Evolutionary conservation across 1,284 basidiomycete species (phyloP), one percentile per base, ranked within the genome.

Genomic region (Ganoderma lingzhi): DNA sequence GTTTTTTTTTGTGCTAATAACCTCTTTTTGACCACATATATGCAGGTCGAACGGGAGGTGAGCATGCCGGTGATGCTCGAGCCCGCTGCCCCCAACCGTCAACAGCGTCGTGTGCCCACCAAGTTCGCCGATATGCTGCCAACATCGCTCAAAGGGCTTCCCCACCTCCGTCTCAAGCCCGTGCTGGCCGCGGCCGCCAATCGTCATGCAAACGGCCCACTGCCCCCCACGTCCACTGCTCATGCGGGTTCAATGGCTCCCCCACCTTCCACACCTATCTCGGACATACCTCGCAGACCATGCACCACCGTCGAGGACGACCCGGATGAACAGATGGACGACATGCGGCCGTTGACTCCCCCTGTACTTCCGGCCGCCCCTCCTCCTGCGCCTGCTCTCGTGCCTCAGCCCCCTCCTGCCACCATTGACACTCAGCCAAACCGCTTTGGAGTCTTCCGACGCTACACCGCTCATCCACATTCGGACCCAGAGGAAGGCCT

Each of bases 401-500:
- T 9, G 48, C 14, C 35, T 41, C n/a, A n/a, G 37, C 63, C 19
- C 53, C 30, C 12, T 9, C 32, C 35, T 15, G 17, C 19, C 32
- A n/a, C 23, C 32, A 53, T 69, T 6, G 45, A 69, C 15, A 71
- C 65, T 2, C 37, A 17, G 9, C 62, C 64, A 3, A 69, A 73
- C 41, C 14, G 14, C 6, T 73, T 71, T 42, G 66, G 66, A 0
- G 53, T 70, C 3, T 73, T 65, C 63, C 63, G 71, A 1, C 42
- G 45, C 4, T 73, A 73, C 37, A 28, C 56, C 0, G 14, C 6
- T 6, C 3, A n/a, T 5, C 71, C 67, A 0, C 44, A 28, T 3
- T 17, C 30, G 4, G 65, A 71, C 42, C 71, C 69, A 1, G 69
- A 73, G 28, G 69, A 67, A 2, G 67, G 45, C 0, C 35, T 59